Conservation (phyloP, 2,329 filamentous ascomycete genomes). For the Xylaria sp. region DNA sequence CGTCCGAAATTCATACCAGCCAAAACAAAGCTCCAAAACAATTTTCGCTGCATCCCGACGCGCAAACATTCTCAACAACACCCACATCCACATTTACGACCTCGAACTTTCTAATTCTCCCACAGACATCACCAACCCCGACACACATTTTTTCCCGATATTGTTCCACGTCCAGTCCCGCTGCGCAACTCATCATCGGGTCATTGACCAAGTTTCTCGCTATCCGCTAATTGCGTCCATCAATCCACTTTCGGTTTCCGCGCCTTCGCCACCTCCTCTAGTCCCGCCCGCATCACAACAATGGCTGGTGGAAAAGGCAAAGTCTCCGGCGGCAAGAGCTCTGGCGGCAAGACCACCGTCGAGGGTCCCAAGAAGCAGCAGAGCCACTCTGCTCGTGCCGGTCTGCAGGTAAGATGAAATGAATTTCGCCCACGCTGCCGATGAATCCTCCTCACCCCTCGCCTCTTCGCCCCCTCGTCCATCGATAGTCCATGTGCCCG, state of each 20-base stretch:
- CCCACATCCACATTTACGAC: neutral
- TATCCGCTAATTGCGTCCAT: neutral
- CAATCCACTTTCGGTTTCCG: constrained; percentile 16
- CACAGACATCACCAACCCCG: constrained; percentile 11
- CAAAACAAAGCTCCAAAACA: constrained; percentile 26
- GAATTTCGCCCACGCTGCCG: constrained; percentile 10
- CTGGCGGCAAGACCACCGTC: constrained; percentile 39
- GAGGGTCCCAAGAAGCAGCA: constrained; percentile 78
- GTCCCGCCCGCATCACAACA: constrained; percentile 29
- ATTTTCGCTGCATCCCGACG: constrained; percentile 28
- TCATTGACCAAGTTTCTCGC: neutral
- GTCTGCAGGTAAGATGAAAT: constrained; percentile 73
- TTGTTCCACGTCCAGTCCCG: neutral
- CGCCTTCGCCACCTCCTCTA: constrained; percentile 18
- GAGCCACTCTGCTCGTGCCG: constrained; percentile 92
- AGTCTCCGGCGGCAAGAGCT: constrained; percentile 68
- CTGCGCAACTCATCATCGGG: constrained; percentile 7
- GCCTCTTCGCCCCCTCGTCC: constrained; percentile 1
- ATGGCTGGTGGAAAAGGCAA: constrained; percentile 91
- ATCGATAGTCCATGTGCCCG: neutral
- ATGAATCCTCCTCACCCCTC: constrained; percentile 4
- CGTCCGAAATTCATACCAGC: constrained; percentile 24
- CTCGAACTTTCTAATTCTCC: neutral
- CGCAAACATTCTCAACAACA: constrained; percentile 23
- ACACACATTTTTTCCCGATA: neutral